These are phyloP conservation scores for Lumnitzera racemosa DNA, from an alignment of 345 rosid species.

Conservation along the genomic window DNA sequence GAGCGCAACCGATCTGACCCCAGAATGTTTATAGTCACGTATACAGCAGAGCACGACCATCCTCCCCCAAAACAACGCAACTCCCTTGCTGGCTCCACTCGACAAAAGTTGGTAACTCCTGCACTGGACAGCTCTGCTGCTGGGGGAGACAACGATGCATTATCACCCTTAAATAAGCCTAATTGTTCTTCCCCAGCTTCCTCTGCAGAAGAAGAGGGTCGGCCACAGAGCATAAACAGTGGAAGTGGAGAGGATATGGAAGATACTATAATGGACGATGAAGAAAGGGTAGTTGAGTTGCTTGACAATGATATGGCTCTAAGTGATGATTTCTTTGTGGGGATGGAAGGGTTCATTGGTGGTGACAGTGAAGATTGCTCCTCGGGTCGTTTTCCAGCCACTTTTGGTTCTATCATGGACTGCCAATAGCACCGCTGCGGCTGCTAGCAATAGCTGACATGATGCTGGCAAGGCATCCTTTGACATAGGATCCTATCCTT, in stretches of 20 bases:
- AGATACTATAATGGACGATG: slow-evolving; percentile 26
- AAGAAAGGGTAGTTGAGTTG: slow-evolving; percentile 44
- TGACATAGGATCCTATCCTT: not conserved
- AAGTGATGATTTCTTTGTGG: slow-evolving; percentile 78
- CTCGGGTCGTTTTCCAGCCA: slow-evolving; percentile 47
- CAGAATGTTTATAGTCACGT: slow-evolving; percentile 78
- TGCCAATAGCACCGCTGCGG: slow-evolving; percentile 29
- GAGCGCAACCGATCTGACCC: slow-evolving; percentile 98
- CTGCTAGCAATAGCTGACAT: slow-evolving; percentile 39
- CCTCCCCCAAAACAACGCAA: slow-evolving; percentile 91
- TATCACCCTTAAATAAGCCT: slow-evolving; percentile 19
- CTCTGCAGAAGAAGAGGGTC: slow-evolving; percentile 49
- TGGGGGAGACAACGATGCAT: slow-evolving; percentile 21
- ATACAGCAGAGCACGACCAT: slow-evolving; percentile 93
- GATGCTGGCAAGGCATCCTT: not conserved
- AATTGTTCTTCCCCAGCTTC: slow-evolving; percentile 39
- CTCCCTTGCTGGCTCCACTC: slow-evolving; percentile 90
- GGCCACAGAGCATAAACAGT: slow-evolving; percentile 26
- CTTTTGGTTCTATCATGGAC: slow-evolving; percentile 48
- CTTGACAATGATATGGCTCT: slow-evolving; percentile 40
- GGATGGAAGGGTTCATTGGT: slow-evolving; percentile 53
- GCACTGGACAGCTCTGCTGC: slow-evolving; percentile 9
- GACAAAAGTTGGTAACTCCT: slow-evolving; percentile 47
- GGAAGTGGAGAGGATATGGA: slow-evolving; percentile 47
- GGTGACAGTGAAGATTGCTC: slow-evolving; percentile 30